phyloP scores from a whole-genome alignment of 2,329 filamentous ascomycete genomes.

The Zymoseptoria brevis region DNA sequence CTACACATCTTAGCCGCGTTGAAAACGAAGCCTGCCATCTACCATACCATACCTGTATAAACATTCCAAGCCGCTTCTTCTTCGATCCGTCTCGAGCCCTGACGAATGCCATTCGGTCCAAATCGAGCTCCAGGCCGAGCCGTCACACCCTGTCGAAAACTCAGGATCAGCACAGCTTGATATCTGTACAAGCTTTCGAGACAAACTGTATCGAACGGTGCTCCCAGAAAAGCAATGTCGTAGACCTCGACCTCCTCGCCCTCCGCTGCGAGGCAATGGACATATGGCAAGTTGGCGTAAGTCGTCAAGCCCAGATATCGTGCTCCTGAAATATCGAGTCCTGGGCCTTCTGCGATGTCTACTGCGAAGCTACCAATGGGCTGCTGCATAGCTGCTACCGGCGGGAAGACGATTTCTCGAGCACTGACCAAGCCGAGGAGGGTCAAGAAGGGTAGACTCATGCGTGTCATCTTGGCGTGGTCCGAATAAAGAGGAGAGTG shows the following conservation, averaged over 20 bases:
- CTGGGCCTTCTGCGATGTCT: conserved; percentile 4
- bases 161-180: neutral
- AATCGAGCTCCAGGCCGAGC: conserved; percentile 46
- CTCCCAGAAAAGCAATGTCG: conserved; percentile 44
- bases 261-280: conserved; percentile 35
- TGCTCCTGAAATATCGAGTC: conserved; percentile 17
- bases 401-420: conserved; percentile 40
- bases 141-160: conserved; percentile 37
- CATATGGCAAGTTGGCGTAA: conserved; percentile 42
- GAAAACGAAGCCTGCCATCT: neutral
- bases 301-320: conserved; percentile 39
- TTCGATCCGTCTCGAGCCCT: conserved; percentile 37
- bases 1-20: neutral
- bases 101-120: conserved; percentile 45
- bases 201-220: conserved; percentile 42
- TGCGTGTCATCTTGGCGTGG: neutral
- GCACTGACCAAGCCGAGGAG: conserved; percentile 6
- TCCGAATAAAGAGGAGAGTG: neutral
- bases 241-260: conserved; percentile 35
- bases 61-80: conserved; percentile 37
- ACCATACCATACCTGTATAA: conserved; percentile 43
- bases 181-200: neutral
- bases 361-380: conserved; percentile 23
- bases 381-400: conserved; percentile 26
- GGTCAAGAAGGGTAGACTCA: neutral